A percentile compares a stretch with the other conserved stretches of the same genome.
Conservation (phyloP, 2,329 filamentous ascomycete species). For the Phyllosticta paracitricarpa region DNA sequence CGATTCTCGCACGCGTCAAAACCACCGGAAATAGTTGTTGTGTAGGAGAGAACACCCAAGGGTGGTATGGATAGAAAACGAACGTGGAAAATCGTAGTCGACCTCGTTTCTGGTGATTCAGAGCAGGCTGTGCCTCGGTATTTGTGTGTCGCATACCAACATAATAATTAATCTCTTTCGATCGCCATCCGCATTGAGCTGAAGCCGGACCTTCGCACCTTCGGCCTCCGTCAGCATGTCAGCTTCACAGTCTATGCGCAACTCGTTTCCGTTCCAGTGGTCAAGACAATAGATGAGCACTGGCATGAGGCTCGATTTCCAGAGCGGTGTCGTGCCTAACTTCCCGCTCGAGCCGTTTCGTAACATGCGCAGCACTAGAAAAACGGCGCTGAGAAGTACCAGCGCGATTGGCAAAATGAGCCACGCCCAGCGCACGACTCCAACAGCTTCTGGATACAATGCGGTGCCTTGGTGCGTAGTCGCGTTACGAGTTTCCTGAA, state of each 20-base stretch:
- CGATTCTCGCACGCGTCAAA: too few relatives aligned
- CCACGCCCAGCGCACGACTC: background rate
- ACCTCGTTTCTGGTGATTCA: too few relatives aligned
- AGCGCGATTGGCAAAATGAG: constrained; percentile 1
- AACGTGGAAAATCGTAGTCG: too few relatives aligned
- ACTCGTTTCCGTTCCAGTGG: background rate
- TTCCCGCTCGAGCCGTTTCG: background rate
- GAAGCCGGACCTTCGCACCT: background rate
- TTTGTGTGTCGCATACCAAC: too few relatives aligned
- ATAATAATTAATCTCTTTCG: too few relatives aligned
- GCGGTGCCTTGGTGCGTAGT: background rate
- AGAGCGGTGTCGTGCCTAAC: background rate
- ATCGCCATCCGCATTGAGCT: background rate
- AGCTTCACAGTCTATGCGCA: background rate
- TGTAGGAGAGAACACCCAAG: too few relatives aligned
- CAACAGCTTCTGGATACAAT: background rate
- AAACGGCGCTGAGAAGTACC: background rate
- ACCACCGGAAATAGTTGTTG: too few relatives aligned
- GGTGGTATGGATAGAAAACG: too few relatives aligned
- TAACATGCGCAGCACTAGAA: background rate
- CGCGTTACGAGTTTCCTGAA: background rate
- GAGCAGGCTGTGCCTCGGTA: too few relatives aligned
- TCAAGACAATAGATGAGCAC: background rate
- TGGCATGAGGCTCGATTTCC: background rate
- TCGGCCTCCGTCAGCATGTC: background rate